These are phyloP conservation scores for Candida montana DNA, from an alignment of 805 yeast genomes.

Conservation along the genomic window DNA sequence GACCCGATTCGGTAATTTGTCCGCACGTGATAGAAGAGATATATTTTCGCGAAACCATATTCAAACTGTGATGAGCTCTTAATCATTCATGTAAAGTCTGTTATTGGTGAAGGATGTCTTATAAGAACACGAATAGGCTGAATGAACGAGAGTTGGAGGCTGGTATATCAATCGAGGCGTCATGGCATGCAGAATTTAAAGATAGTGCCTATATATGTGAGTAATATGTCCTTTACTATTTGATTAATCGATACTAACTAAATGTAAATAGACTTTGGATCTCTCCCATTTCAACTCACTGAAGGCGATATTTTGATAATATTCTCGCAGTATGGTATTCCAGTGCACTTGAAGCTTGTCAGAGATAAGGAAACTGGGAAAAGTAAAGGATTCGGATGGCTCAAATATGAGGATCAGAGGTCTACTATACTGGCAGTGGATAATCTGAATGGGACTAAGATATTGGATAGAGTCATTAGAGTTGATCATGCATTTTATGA, in stretches of 20 bases:
- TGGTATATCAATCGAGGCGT: slow-evolving; percentile 53
- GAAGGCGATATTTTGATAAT: slow-evolving; percentile 74
- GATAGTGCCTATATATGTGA: slow-evolving; percentile 67
- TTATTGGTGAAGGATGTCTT: background rate
- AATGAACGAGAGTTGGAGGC: slow-evolving; percentile 64
- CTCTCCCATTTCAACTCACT: slow-evolving; percentile 54
- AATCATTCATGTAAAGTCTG: too few species aligned
- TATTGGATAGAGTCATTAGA: slow-evolving; percentile 45
- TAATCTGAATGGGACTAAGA: slow-evolving; percentile 65
- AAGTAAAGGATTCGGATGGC: slow-evolving; percentile 71
- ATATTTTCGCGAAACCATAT: too few species aligned
- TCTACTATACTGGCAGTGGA: slow-evolving; percentile 85
- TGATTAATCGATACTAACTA: background rate
- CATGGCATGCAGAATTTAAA: slow-evolving; percentile 86
- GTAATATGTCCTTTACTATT: slow-evolving; percentile 8
- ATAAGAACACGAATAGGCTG: slow-evolving; percentile 24
- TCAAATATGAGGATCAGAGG: slow-evolving; percentile 77
- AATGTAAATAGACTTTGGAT: slow-evolving; percentile 51
- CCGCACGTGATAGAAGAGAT: too few species aligned
- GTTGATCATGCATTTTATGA: slow-evolving; percentile 72
- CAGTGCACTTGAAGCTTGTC: slow-evolving; percentile 65
- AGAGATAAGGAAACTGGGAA: slow-evolving; percentile 62
- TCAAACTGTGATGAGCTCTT: too few species aligned
- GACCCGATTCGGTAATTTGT: too few species aligned
- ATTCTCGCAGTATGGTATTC: slow-evolving; percentile 87